A percentile compares a stretch with the other conserved stretches of the same genome.
Conservation (phyloP, 1,139 yeast genomes). For the Keqinozyma sinolaborantium region DNA sequence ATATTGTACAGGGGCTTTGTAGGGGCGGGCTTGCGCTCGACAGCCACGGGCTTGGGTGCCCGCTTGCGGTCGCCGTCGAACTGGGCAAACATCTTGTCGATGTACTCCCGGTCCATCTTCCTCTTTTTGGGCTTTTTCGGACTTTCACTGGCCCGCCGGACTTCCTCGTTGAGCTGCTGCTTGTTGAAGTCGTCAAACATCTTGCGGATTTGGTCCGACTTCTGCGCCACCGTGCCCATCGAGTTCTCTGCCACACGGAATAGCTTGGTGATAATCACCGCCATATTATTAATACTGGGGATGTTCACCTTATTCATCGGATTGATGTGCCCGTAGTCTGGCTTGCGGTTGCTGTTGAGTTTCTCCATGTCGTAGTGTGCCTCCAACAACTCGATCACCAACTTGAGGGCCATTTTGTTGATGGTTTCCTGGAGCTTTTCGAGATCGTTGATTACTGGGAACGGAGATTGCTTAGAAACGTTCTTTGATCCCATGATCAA, state of each 20-base stretch:
- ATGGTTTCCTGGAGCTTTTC: slow-evolving; percentile 31
- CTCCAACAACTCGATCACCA: slow-evolving; percentile 29
- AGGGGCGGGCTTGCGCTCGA: background rate
- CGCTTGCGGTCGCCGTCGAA: slow-evolving; percentile 6
- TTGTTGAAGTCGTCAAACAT: slow-evolving; percentile 17
- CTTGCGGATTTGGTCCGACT: slow-evolving; percentile 8
- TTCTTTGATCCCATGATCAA: slow-evolving; percentile 17
- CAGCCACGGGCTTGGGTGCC: slow-evolving; percentile 1
- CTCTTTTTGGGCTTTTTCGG: slow-evolving; percentile 4
- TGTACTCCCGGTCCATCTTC: slow-evolving; percentile 11
- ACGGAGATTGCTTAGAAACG: slow-evolving; percentile 44
- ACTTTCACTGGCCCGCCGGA: slow-evolving; percentile 1
- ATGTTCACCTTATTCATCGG: slow-evolving; percentile 25
- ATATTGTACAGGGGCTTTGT: background rate
- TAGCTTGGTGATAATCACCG: slow-evolving; percentile 53
- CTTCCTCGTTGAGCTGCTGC: slow-evolving; percentile 4
- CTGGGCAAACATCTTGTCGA: slow-evolving; percentile 13
- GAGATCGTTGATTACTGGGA: slow-evolving; percentile 38
- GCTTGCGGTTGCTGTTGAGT: slow-evolving; percentile 23
- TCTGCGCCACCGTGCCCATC: background rate
- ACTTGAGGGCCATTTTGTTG: slow-evolving; percentile 25
- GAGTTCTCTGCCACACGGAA: slow-evolving; percentile 33
- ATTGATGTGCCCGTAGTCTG: slow-evolving; percentile 7
- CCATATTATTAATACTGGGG: slow-evolving; percentile 47
- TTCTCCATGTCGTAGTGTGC: slow-evolving; percentile 17